Percentiles rank a stretch among this genome's conserved stretches.
Evolutionary conservation across 2,329 filamentous ascomycete genomes (phyloP).

Genomic region (Helminthosporium solani): DNA sequence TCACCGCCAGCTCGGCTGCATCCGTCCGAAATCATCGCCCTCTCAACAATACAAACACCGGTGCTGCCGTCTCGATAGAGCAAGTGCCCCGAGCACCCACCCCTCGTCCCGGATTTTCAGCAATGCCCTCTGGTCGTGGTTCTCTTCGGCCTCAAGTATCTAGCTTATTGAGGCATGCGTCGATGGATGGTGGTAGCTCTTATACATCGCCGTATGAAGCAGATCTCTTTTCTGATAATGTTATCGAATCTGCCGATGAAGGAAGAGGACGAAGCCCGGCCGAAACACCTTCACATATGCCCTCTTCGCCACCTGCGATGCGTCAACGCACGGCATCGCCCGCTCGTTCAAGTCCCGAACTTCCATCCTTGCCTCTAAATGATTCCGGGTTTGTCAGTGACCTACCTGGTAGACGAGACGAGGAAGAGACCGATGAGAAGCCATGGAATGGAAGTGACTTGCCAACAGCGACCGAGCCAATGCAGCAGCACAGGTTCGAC

Average conservation of each 20-base stretch:
- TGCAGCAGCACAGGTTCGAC: not conserved
- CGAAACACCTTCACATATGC: slow-evolving; percentile 77
- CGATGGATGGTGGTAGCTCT: slow-evolving; percentile 48
- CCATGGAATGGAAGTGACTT: slow-evolving; percentile 22
- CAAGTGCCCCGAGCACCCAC: slow-evolving; percentile 76
- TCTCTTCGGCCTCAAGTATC: slow-evolving; percentile 38
- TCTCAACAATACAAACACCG: slow-evolving; percentile 55
- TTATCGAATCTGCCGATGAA: slow-evolving; percentile 49
- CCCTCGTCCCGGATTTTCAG: slow-evolving; percentile 62
- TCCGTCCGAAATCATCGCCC: slow-evolving; percentile 84
- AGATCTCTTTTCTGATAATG: slow-evolving; percentile 43
- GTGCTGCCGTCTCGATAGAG: slow-evolving; percentile 60
- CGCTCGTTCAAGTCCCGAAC: slow-evolving; percentile 73
- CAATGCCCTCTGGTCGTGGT: slow-evolving; percentile 24
- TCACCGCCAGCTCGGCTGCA: slow-evolving; percentile 87
- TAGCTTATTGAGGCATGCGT: slow-evolving; percentile 62
- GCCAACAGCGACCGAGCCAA: slow-evolving; percentile 6
- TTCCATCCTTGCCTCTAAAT: slow-evolving; percentile 58
- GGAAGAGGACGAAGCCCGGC: slow-evolving; percentile 47
- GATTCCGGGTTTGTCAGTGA: slow-evolving; percentile 88
- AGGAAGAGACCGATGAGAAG: slow-evolving; percentile 53
- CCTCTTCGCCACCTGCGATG: slow-evolving; percentile 85
- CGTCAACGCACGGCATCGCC: slow-evolving; percentile 57
- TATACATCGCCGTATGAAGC: slow-evolving; percentile 39
- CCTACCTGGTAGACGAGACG: slow-evolving; percentile 68